phyloP scores from a whole-genome alignment of 1,284 basidiomycete genomes.

The Austroboletus novae-zelandiae region DNA sequence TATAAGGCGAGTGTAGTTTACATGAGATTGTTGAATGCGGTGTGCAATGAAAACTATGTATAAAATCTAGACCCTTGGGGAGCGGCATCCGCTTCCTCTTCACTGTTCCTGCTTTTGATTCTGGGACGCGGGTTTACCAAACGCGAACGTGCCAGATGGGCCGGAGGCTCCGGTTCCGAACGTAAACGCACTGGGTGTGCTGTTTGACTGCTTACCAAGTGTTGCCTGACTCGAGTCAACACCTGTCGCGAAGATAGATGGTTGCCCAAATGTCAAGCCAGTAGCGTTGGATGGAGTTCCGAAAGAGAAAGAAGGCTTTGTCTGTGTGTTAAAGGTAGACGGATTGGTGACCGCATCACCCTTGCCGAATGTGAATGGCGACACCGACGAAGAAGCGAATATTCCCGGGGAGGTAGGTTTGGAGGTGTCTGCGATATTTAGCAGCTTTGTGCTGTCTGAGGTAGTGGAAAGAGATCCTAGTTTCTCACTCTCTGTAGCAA shows the following conservation, averaged over 20 bases:
- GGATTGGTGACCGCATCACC: constrained; percentile 9
- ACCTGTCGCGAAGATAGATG: constrained; percentile 4
- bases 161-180: constrained; percentile 25
- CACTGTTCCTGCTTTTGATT: constrained; percentile 35
- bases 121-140: constrained; percentile 25
- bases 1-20: constrained; percentile 16
- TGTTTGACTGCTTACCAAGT: constrained; percentile 23
- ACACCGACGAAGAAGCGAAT: constrained; percentile 8
- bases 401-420: constrained; percentile 5
- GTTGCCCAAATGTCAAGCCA: constrained; percentile 13
- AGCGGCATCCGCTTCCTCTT: not conserved
- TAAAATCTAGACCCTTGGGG: not conserved
- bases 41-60: not conserved
- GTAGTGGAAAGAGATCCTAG: not conserved
- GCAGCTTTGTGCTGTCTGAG: not conserved
- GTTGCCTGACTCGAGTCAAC: constrained; percentile 13
- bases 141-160: constrained; percentile 20
- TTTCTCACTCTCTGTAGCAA: constrained; percentile 3
- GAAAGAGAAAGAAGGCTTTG: constrained; percentile 24
- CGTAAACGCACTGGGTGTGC: constrained; percentile 32
- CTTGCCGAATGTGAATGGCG: constrained; percentile 24
- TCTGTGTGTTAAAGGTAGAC: constrained; percentile 6
- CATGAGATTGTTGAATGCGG: constrained; percentile 7
- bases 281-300: constrained; percentile 10
- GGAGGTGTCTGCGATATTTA: not conserved